Percentiles rank a stretch among this genome's conserved stretches.
These are phyloP conservation scores for Clathrospora elynae DNA, from an alignment of 2,329 filamentous ascomycete species.

Conservation along the genomic window DNA sequence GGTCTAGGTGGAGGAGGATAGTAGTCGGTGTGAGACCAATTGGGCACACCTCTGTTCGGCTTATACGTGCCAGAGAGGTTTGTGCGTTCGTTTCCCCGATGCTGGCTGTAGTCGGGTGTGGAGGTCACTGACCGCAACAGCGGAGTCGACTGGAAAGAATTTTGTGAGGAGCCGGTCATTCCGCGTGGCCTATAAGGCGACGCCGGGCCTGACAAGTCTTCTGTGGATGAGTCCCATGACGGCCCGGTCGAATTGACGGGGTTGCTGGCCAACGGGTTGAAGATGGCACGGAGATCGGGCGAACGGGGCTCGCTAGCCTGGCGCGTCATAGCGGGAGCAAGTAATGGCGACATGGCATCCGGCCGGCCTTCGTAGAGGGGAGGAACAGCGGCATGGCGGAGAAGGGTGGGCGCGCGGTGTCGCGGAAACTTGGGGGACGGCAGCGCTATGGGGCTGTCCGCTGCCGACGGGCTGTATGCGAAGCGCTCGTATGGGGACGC, in stretches of 20 bases:
- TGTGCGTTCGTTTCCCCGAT: slow-evolving; percentile 33
- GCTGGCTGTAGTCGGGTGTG: slow-evolving; percentile 45
- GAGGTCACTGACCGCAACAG: slow-evolving; percentile 45
- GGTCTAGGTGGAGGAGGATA: slow-evolving; percentile 34
- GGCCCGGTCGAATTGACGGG: slow-evolving; percentile 35
- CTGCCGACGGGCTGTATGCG: slow-evolving; percentile 37
- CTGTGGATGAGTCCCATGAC: slow-evolving; percentile 30
- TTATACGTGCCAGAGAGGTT: slow-evolving; percentile 45
- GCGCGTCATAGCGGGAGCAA: slow-evolving; percentile 30
- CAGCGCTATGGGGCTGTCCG: slow-evolving; percentile 40
- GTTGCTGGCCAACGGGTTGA: slow-evolving; percentile 45
- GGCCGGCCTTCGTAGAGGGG: slow-evolving; percentile 35
- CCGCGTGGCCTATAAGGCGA: slow-evolving; percentile 37
- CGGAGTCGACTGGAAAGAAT: slow-evolving; percentile 28
- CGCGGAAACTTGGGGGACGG: slow-evolving; percentile 51
- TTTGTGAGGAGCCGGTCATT: slow-evolving; percentile 41
- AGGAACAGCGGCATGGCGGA: slow-evolving; percentile 43
- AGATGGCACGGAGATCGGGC: slow-evolving; percentile 40
- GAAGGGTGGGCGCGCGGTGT: slow-evolving; percentile 49
- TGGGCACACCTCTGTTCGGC: slow-evolving; percentile 44
- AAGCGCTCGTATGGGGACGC: slow-evolving; percentile 35
- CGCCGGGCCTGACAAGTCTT: slow-evolving; percentile 25
- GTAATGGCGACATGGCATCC: slow-evolving; percentile 34
- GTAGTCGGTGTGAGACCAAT: slow-evolving; percentile 45
- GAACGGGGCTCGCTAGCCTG: slow-evolving; percentile 34